Evolutionary conservation across 108 stramenopile genomes (phyloP).

Genomic region (Mediolabrus comicus): DNA sequence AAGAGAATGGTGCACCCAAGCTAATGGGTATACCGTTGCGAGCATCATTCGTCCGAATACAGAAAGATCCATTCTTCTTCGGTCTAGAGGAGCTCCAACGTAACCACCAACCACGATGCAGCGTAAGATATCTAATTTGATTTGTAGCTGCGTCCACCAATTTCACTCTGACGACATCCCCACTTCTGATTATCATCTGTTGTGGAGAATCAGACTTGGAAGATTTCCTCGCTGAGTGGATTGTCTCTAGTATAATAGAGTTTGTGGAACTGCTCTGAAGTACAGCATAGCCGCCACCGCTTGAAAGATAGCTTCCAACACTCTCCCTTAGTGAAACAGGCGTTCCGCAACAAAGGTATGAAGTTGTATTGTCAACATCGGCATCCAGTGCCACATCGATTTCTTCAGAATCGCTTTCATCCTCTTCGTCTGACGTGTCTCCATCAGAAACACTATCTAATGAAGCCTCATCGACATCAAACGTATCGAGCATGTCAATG

Average conservation of each 20-base stretch:
- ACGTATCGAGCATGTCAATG: neutral
- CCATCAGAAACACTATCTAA: neutral
- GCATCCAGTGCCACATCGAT: neutral
- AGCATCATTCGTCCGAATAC: conserved; percentile 47
- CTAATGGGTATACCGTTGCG: conserved; percentile 39
- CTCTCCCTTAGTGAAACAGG: conserved; percentile 56
- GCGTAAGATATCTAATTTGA: conserved; percentile 69
- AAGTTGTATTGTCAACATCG: neutral
- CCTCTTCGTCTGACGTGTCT: neutral
- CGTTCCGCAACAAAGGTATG: conserved; percentile 67
- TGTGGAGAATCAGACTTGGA: neutral
- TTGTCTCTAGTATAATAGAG: conserved; percentile 60
- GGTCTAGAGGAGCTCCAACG: conserved; percentile 78
- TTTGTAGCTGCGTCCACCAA: conserved; percentile 40
- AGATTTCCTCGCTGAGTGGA: conserved; percentile 23
- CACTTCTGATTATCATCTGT: conserved; percentile 62
- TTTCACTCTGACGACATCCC: conserved; percentile 81
- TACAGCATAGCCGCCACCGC: conserved; percentile 79
- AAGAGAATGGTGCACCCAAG: conserved; percentile 68
- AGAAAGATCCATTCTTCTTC: conserved; percentile 69
- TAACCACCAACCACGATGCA: conserved; percentile 92
- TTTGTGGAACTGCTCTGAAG: conserved; percentile 56
- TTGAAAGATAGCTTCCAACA: conserved; percentile 47
- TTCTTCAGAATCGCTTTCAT: too few species aligned
- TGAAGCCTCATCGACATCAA: neutral